Base-by-base conservation (phyloP, 1,139 yeast genomes). In the Lodderomyces margitis region DNA sequence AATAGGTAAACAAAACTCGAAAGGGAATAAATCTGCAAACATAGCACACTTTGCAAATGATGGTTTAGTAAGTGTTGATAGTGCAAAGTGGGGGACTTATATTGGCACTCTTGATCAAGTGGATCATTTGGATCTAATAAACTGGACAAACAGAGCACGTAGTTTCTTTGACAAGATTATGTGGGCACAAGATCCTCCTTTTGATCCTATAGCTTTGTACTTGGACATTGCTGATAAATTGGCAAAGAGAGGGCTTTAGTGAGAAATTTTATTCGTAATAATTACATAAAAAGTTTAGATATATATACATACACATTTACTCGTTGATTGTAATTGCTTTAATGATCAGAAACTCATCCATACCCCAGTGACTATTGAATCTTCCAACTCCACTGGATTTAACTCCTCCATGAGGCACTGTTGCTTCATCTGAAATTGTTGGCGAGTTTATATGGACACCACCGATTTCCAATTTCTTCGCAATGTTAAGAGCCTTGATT, bases 71-170 rank as follows among this genome's bases (percentile, higher is more conserved):
- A 83, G 92, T 47, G 85, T 87, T 1, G 68, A 70, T 32, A 85
- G 95, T 46, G 70, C 95, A 1, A 76, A 75, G 54, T 89, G 96
- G 96, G 97, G 96, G 0, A 64, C 77, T 33, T 87, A 86, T 58
- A 55, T 82, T 50, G 97, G 96, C 0, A 85, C 94, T 0, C 59
- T 89, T 34, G 80, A 80, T 35, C 74, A 81, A 48, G 89, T 87
- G 3, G 96, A 89, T 59, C 97, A 89, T 61, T 66, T 87, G 49
- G 96, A 89, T 57, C 68, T 88, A 44, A 86, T 88, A 35, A 88
- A 88, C 46, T 87, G 94, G 94, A 77, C 84, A 38, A 84, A 83
- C 52, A 59, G 70, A n/a, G 47, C 76, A 4, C 70, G 80, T 45
- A 50, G 58, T 1, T 50, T 53, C 3, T 49, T 68, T 14, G 70